Percentiles rank a stretch among this genome's conserved stretches.
Conservation (phyloP, 805 yeast species). For the Starmerella bacillaris region DNA sequence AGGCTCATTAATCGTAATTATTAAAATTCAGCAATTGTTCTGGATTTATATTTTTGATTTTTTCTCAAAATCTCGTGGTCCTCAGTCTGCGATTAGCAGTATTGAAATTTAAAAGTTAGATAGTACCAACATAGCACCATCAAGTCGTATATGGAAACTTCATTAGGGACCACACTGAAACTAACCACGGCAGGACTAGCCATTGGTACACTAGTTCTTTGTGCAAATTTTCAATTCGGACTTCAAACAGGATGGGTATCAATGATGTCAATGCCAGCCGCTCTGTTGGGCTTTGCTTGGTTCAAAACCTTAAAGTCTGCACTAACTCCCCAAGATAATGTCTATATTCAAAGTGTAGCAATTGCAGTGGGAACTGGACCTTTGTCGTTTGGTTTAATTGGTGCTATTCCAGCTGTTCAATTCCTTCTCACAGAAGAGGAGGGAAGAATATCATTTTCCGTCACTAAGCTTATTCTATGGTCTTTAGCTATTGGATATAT, state of each 20-base stretch:
- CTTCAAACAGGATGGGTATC: slow-evolving; percentile 98
- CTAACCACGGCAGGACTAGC: slow-evolving; percentile 57
- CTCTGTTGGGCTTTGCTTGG: slow-evolving; percentile 66
- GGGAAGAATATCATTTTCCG: slow-evolving; percentile 25
- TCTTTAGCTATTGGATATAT: slow-evolving; percentile 73
- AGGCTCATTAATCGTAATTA: too few relatives aligned
- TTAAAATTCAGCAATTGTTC: too few relatives aligned
- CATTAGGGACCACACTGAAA: slow-evolving; percentile 25
- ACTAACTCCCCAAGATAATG: slow-evolving; percentile 77
- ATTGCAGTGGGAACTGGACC: slow-evolving; percentile 98
- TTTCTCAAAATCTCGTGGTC: too few relatives aligned
- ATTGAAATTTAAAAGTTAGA: too few relatives aligned
- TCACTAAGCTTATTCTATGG: slow-evolving; percentile 56
- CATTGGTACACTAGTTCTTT: slow-evolving; percentile 73
- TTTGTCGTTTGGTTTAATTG: slow-evolving; percentile 82
- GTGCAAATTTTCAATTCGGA: slow-evolving; percentile 91
- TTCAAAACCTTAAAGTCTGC: slow-evolving; percentile 38
- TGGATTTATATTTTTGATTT: too few relatives aligned
- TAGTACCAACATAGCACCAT: background rate
- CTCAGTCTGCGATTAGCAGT: too few relatives aligned
- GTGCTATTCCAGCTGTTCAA: slow-evolving; percentile 90
- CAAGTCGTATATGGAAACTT: background rate
- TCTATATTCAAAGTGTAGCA: slow-evolving; percentile 75
- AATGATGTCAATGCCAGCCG: slow-evolving; percentile 95
- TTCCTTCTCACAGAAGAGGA: slow-evolving; percentile 66